phyloP scores from a whole-genome alignment of 108 stramenopile genomes.

The Aurantiochytrium sp. region DNA sequence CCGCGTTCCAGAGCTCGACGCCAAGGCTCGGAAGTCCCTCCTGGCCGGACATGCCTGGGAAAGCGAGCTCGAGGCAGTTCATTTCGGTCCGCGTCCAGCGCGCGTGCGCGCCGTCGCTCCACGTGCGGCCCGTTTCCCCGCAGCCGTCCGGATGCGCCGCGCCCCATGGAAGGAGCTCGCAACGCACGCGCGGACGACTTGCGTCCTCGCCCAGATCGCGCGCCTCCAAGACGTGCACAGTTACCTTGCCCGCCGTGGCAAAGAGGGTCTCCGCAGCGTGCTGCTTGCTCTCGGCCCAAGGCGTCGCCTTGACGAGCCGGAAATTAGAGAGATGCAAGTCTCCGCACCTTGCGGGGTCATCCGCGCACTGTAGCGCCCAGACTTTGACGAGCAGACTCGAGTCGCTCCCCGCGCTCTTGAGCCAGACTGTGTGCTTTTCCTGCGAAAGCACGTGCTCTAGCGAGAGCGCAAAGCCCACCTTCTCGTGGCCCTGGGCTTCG shows the following conservation, averaged over 20 bases:
- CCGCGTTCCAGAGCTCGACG: not conserved
- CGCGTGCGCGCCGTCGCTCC: not conserved
- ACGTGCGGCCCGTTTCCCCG: not conserved
- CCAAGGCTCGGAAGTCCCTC: not conserved
- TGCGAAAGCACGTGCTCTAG: not conserved
- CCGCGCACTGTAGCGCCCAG: not conserved
- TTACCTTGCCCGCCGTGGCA: not conserved
- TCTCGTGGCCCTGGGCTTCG: not conserved
- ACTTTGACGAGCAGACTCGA: not conserved
- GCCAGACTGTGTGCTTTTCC: not conserved
- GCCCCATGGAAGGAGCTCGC: conserved; percentile 14
- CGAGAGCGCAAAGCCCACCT: not conserved
- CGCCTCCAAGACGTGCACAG: not conserved
- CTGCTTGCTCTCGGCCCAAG: too few species aligned
- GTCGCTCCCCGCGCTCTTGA: not conserved
- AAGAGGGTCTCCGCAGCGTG: not conserved
- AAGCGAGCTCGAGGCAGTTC: not conserved
- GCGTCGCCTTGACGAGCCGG: not conserved
- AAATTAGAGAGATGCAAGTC: not conserved
- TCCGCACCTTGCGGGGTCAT: not conserved
- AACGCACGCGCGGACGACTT: not conserved
- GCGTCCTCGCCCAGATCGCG: not conserved
- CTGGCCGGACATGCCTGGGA: not conserved
- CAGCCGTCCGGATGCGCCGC: not conserved
- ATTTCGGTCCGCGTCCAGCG: not conserved